These are phyloP conservation scores for Sarcomyxa edulis DNA, from an alignment of 768 basidiomycete species.

Conservation along the genomic window DNA sequence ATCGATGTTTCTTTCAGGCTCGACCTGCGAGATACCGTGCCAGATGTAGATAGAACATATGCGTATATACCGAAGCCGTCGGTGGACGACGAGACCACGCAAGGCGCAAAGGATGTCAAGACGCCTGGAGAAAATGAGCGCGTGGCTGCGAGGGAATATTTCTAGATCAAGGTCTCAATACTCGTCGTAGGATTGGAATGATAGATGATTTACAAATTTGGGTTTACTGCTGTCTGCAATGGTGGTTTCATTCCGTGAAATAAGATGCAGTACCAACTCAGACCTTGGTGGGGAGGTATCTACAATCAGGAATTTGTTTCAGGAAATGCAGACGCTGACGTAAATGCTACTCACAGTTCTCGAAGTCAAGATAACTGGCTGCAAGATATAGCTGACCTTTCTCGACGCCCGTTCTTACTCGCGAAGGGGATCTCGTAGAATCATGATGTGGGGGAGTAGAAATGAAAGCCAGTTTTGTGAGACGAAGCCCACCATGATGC, in stretches of 20 bases:
- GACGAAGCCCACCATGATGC: slow-evolving; percentile 24
- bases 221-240: too few relatives aligned
- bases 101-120: slow-evolving; percentile 39
- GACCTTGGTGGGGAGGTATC: slow-evolving; percentile 34
- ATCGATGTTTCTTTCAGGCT: slow-evolving; percentile 34
- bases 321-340: not conserved
- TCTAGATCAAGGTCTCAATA: too few relatives aligned
- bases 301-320: slow-evolving; percentile 10
- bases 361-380: slow-evolving; percentile 52
- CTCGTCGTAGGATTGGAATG: too few relatives aligned
- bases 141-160: slow-evolving; percentile 23
- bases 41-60: slow-evolving; percentile 43
- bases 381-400: slow-evolving; percentile 39
- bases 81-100: slow-evolving; percentile 20
- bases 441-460: slow-evolving; percentile 25
- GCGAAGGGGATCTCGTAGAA: slow-evolving; percentile 14
- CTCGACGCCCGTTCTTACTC: slow-evolving; percentile 14
- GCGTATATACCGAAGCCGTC: slow-evolving; percentile 34
- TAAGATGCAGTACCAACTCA: slow-evolving; percentile 28
- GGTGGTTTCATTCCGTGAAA: slow-evolving; percentile 15
- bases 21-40: slow-evolving; percentile 26
- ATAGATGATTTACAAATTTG: too few relatives aligned
- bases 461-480: slow-evolving; percentile 45
- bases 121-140: slow-evolving; percentile 41
- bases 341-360: slow-evolving; percentile 42